phyloP scores from a whole-genome alignment of 768 basidiomycete genomes.

The Mrakia hoshinonis region DNA sequence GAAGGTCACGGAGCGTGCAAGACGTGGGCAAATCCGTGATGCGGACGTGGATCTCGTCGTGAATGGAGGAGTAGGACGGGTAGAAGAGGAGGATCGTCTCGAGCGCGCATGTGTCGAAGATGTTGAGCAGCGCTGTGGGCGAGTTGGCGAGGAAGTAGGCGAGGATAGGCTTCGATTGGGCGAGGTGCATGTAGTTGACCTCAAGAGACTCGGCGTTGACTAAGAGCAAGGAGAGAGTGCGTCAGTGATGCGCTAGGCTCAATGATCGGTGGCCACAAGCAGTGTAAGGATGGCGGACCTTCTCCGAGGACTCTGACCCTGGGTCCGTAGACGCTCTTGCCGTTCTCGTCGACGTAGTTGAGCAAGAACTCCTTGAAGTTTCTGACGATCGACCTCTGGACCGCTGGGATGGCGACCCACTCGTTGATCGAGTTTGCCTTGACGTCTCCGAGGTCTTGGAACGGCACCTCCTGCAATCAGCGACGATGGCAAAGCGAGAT shows the following conservation, averaged over 20 bases:
- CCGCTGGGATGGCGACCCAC: conserved; percentile 91
- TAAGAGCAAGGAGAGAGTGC: conserved; percentile 40
- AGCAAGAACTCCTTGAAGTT: conserved; percentile 93
- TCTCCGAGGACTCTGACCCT: conserved; percentile 89
- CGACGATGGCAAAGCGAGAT: background rate
- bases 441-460: conserved; percentile 94
- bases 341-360: conserved; percentile 88
- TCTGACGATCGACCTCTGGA: conserved; percentile 76
- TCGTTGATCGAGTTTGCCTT: conserved; percentile 95
- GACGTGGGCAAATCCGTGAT: conserved; percentile 86
- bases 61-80: conserved; percentile 91
- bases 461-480: conserved; percentile 65
- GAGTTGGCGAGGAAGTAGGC: conserved; percentile 97
- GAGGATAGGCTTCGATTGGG: conserved; percentile 82
- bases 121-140: conserved; percentile 80
- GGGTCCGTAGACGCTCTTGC: conserved; percentile 86
- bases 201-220: conserved; percentile 96
- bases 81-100: conserved; percentile 91
- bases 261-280: background rate
- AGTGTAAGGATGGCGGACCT: conserved; percentile 49
- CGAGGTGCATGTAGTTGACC: conserved; percentile 92
- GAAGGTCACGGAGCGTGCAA: conserved; percentile 83
- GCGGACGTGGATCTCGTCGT: conserved; percentile 94
- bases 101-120: conserved; percentile 92
- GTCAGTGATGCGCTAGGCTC: too few species aligned